Percentiles rank a stretch among this genome's conserved stretches.
Evolutionary conservation across 2,329 filamentous ascomycete genomes (phyloP).

Genomic region (Cercospora nicotianae): DNA sequence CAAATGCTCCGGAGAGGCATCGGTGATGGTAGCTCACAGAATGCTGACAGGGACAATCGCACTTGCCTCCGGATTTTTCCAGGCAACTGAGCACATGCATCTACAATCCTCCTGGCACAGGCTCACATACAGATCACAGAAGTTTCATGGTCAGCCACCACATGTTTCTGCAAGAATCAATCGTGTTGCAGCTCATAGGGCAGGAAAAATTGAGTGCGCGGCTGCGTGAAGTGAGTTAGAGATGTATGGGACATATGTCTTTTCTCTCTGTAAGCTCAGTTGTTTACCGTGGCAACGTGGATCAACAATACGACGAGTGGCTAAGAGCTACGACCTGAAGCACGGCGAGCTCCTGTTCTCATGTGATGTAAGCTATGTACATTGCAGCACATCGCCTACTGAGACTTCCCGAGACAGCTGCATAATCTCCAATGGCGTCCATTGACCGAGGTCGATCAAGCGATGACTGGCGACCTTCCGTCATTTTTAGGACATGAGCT

Average conservation of each 20-base stretch:
- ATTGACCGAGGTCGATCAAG: neutral
- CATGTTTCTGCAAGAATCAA: neutral
- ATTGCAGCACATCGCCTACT: neutral
- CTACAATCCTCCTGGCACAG: neutral
- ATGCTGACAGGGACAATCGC: neutral
- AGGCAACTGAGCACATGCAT: neutral
- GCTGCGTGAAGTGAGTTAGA: neutral
- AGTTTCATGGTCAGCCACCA: neutral
- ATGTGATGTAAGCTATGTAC: neutral
- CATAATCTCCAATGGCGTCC: neutral
- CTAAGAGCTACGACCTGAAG: neutral
- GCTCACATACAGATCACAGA: neutral
- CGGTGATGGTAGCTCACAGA: neutral
- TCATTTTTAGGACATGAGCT: neutral
- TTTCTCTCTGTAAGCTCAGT: neutral
- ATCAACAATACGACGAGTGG: neutral
- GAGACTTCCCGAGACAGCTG: neutral
- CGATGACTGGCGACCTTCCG: neutral
- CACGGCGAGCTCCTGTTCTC: neutral
- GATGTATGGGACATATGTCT: neutral
- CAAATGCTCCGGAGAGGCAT: neutral
- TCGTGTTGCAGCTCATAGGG: neutral
- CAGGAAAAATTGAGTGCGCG: neutral
- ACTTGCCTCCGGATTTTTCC: neutral
- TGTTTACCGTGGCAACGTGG: neutral